A percentile compares a stretch with the other conserved stretches of the same genome.
Evolutionary conservation across 2,329 filamentous ascomycete genomes (phyloP).

Genomic region (Chaetomium globosum): DNA sequence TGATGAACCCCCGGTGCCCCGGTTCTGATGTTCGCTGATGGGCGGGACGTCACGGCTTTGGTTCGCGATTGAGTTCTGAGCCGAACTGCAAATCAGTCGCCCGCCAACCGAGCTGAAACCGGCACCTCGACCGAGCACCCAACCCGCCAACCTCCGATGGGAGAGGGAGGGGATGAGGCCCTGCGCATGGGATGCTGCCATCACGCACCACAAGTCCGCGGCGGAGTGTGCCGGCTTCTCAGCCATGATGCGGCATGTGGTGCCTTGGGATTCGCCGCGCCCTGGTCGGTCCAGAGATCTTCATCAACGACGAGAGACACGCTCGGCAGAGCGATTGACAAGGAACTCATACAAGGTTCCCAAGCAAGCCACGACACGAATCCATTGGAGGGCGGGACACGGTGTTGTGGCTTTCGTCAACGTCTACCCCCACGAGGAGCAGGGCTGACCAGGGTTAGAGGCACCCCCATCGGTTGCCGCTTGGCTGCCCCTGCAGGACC

Average conservation of each 20-base stretch:
- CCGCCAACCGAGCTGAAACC: constrained; percentile 13
- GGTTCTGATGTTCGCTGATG: not conserved
- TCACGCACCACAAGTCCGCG: not conserved
- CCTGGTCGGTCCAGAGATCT: not conserved
- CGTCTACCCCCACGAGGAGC: constrained; percentile 14
- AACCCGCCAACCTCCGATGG: not conserved
- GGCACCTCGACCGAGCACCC: constrained; percentile 1
- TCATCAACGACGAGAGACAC: not conserved
- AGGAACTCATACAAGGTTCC: not conserved
- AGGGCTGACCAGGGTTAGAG: constrained; percentile 7
- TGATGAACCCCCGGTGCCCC: not conserved
- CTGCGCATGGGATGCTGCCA: not conserved
- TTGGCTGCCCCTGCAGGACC: constrained; percentile 11
- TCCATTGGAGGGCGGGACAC: not conserved
- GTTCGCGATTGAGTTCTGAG: not conserved
- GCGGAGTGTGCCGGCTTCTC: not conserved
- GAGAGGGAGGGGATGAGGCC: not conserved
- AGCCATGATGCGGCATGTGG: not conserved
- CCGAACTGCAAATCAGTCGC: not conserved
- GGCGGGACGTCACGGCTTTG: not conserved
- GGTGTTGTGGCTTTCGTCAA: not conserved
- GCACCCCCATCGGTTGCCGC: not conserved
- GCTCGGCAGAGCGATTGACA: not conserved
- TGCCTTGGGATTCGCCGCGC: not conserved
- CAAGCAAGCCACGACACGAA: not conserved